Evolutionary conservation across 768 basidiomycete genomes (phyloP).

Genomic region (Panaeolus cyanescens): DNA sequence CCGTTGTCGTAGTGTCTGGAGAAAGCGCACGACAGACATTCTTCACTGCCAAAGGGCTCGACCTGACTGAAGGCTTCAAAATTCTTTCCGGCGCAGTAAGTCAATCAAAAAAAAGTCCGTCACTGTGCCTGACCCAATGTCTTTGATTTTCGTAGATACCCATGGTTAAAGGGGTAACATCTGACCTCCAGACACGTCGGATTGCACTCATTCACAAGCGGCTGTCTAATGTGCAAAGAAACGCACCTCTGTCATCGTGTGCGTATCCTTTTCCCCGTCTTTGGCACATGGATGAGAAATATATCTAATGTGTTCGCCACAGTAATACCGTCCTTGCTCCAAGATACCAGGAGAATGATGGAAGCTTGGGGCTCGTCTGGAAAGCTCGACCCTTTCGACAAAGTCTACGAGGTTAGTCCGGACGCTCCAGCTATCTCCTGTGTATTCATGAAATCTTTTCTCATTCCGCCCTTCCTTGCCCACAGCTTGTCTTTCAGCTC

Average conservation of each 20-base stretch:
- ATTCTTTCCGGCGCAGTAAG: conserved; percentile 77
- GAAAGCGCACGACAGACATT: conserved; percentile 69
- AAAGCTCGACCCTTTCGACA: conserved; percentile 71
- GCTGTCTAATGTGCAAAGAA: conserved; percentile 61
- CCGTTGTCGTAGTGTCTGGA: conserved; percentile 76
- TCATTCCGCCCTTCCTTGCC: conserved; percentile 10
- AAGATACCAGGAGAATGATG: conserved; percentile 64
- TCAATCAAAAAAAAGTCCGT: conserved; percentile 22
- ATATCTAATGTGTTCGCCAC: conserved; percentile 7
- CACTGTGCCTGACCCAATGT: conserved; percentile 18
- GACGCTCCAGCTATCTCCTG: conserved; percentile 10
- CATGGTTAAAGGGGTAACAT: conserved; percentile 74
- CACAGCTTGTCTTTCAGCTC: conserved; percentile 70
- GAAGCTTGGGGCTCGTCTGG: conserved; percentile 67
- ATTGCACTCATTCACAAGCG: conserved; percentile 74
- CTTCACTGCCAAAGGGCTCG: conserved; percentile 69
- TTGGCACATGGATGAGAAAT: background rate
- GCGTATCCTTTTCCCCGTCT: conserved; percentile 28
- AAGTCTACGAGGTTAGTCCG: conserved; percentile 60
- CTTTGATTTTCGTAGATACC: conserved; percentile 54
- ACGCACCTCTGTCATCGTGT: conserved; percentile 62
- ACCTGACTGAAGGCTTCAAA: conserved; percentile 79
- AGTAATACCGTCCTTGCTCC: conserved; percentile 69
- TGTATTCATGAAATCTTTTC: background rate
- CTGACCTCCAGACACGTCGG: conserved; percentile 61